phyloP scores from a whole-genome alignment of 2,329 filamentous ascomycete species.

The Ophiocordyceps sinensis region DNA sequence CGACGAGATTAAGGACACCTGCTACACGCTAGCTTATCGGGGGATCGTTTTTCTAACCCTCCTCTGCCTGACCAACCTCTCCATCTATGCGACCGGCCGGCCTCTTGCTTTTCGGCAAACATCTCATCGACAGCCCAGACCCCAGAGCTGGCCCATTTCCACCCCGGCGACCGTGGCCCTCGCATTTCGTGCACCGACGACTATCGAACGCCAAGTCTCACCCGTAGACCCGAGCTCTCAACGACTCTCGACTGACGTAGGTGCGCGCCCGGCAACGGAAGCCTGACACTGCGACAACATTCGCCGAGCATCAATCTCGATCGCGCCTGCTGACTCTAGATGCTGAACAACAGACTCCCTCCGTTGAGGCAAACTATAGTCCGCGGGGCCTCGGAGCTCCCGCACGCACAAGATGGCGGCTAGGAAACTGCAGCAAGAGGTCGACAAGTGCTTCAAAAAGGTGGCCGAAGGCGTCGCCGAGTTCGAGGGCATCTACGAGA shows the following conservation, averaged over 20 bases:
- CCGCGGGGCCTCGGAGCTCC: slow-evolving; percentile 1
- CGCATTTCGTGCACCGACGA: background rate
- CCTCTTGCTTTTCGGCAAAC: slow-evolving; percentile 1
- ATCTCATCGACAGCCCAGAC: background rate
- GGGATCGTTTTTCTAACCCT: slow-evolving; percentile 5
- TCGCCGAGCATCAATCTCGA: background rate
- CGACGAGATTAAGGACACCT: background rate
- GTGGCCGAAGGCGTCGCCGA: slow-evolving; percentile 82
- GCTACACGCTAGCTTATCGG: slow-evolving; percentile 6
- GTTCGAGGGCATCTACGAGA: slow-evolving; percentile 94
- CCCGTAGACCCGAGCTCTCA: background rate
- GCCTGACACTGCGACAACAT: background rate
- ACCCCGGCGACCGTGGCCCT: background rate
- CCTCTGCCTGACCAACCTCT: slow-evolving; percentile 3
- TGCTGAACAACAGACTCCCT: background rate
- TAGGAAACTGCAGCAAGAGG: slow-evolving; percentile 93
- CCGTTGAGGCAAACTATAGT: background rate
- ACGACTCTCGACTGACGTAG: background rate
- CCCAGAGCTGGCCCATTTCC: slow-evolving; percentile 1
- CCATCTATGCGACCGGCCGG: slow-evolving; percentile 6
- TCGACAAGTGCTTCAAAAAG: slow-evolving; percentile 99
- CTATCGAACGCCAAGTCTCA: background rate
- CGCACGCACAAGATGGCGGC: slow-evolving; percentile 58
- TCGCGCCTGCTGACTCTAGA: background rate
- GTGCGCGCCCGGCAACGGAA: background rate